phyloP scores from a whole-genome alignment of 768 basidiomycete species.

The Tephrocybe sp. region DNA sequence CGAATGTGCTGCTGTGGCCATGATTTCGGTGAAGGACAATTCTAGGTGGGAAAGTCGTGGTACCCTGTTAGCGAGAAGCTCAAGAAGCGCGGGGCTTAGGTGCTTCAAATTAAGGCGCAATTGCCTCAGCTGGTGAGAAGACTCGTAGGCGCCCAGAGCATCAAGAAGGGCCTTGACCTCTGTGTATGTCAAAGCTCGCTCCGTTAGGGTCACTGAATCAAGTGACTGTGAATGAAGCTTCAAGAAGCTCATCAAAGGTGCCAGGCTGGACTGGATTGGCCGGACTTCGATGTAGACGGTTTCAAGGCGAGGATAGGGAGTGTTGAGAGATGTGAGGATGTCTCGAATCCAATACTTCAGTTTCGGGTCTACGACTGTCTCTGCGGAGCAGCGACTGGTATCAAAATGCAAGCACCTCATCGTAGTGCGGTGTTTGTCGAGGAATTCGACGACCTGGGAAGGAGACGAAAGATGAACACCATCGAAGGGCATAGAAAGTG shows the following conservation, averaged over 20 bases:
- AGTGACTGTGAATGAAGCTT: slow-evolving; percentile 23
- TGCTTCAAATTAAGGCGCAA: slow-evolving; percentile 21
- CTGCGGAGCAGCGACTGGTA: slow-evolving; percentile 27
- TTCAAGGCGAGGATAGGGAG: slow-evolving; percentile 31
- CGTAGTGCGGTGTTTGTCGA: slow-evolving; percentile 32
- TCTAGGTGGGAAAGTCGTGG: slow-evolving; percentile 23
- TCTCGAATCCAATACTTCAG: slow-evolving; percentile 43
- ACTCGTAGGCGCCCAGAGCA: slow-evolving; percentile 11
- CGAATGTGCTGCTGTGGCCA: slow-evolving; percentile 2
- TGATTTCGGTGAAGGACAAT: slow-evolving; percentile 23
- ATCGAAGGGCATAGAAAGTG: slow-evolving; percentile 45
- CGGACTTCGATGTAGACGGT: slow-evolving; percentile 35
- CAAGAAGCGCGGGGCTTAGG: slow-evolving; percentile 24
- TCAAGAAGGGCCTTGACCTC: slow-evolving; percentile 32
- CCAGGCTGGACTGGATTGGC: slow-evolving; percentile 34
- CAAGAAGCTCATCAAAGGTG: slow-evolving; percentile 29
- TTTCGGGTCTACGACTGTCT: slow-evolving; percentile 22
- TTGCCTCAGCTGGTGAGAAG: slow-evolving; percentile 14
- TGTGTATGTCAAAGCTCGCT: slow-evolving; percentile 29
- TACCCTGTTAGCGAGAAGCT: slow-evolving; percentile 22
- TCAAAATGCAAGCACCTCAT: slow-evolving; percentile 36
- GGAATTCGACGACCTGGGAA: slow-evolving; percentile 30
- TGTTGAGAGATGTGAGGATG: slow-evolving; percentile 28
- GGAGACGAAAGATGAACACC: slow-evolving; percentile 40
- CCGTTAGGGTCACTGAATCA: slow-evolving; percentile 35